Conservation (phyloP, 2,329 filamentous ascomycete genomes). For the Paracoccidioides lutzii region DNA sequence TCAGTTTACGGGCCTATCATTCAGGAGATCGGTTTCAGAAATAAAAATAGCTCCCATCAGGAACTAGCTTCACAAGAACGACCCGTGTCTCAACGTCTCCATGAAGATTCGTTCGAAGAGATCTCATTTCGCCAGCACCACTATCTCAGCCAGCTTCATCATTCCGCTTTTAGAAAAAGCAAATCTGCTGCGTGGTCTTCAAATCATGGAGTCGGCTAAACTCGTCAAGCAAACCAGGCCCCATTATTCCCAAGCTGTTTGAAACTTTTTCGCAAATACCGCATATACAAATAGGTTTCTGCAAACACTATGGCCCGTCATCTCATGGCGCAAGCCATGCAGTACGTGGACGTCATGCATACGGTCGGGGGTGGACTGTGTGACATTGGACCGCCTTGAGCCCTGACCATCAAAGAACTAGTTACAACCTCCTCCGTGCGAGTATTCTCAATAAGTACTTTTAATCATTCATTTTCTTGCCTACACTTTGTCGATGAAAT, state of each 20-base stretch:
- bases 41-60: no score
- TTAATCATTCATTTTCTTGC: no score
- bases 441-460: no score
- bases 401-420: neutral
- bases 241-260: neutral
- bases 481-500: neutral
- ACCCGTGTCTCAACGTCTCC: no score
- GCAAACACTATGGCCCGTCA: neutral
- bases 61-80: no score
- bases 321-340: neutral
- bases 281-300: neutral
- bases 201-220: neutral
- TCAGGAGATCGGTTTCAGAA: no score
- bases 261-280: neutral
- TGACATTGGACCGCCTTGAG: neutral
- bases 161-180: neutral
- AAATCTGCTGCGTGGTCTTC: no score
- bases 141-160: neutral
- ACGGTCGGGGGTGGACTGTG: neutral
- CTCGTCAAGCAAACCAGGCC: neutral
- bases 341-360: neutral
- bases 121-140: no score
- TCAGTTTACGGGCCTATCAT: no score
- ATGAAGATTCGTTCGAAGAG: no score
- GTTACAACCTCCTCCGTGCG: neutral